A percentile compares a stretch with the other conserved stretches of the same genome.
Conservation (phyloP, 1,284 basidiomycete species). For the Taiwanofungus camphoratus region DNA sequence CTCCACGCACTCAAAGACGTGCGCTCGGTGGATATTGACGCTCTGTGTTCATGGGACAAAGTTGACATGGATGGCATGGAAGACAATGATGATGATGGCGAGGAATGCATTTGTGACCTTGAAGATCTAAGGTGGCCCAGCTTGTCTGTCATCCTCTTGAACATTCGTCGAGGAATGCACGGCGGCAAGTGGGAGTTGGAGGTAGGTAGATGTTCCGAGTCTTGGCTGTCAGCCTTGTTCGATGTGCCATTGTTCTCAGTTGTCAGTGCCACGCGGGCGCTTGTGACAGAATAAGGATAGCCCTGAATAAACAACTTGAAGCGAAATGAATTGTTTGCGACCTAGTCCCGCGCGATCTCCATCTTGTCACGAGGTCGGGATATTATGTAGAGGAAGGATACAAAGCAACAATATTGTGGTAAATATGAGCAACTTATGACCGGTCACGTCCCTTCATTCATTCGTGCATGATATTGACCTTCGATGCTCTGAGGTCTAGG, state of each 20-base stretch:
- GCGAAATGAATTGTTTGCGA: too few relatives aligned
- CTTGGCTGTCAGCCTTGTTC: background rate
- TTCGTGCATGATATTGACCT: too few relatives aligned
- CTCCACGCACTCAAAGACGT: conserved; percentile 52
- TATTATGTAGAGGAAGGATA: too few relatives aligned
- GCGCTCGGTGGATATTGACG: conserved; percentile 58
- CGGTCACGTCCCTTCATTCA: too few relatives aligned
- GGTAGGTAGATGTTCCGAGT: background rate
- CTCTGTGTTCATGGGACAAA: conserved; percentile 37
- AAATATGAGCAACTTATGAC: too few relatives aligned
- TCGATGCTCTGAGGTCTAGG: too few relatives aligned
- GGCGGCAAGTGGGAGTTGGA: background rate
- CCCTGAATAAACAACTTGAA: too few relatives aligned
- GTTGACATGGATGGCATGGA: conserved; percentile 14
- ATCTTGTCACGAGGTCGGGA: too few relatives aligned
- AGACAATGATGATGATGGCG: conserved; percentile 18
- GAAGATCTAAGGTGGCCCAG: conserved; percentile 27
- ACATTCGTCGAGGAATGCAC: conserved; percentile 24
- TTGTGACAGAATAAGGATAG: too few relatives aligned
- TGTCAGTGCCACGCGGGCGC: too few relatives aligned
- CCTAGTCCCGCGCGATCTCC: too few relatives aligned
- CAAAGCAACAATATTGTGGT: too few relatives aligned
- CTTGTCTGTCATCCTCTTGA: conserved; percentile 40
- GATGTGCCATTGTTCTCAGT: conserved; percentile 1
- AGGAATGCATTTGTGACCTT: conserved; percentile 17